Conservation (phyloP, 805 yeast genomes). For the Cyberlindnera lachancei region DNA sequence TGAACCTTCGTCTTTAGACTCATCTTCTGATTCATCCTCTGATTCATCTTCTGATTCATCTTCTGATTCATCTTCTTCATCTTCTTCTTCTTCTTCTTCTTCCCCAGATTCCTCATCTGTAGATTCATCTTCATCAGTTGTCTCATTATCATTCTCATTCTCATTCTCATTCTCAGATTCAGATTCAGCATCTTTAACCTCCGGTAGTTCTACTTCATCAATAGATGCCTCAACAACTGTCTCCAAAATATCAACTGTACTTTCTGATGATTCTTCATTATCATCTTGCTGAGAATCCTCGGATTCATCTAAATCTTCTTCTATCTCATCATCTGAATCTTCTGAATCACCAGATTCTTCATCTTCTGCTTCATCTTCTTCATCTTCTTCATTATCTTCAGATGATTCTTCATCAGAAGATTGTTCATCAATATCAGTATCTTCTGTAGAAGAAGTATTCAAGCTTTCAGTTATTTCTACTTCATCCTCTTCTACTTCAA, state of each 20-base stretch:
- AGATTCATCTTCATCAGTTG: neutral
- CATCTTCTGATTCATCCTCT: conserved; percentile 3
- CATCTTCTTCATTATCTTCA: neutral
- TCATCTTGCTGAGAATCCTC: neutral
- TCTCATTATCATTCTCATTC: conserved; percentile 1
- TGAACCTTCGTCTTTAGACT: neutral
- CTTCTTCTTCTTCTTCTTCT: conserved; percentile 2
- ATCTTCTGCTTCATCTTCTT: neutral
- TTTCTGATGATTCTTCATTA: neutral
- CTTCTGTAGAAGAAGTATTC: neutral
- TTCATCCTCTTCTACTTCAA: neutral
- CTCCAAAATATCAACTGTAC: neutral
- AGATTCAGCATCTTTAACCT: conserved; percentile 3
- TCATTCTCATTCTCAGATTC: conserved; percentile 1
- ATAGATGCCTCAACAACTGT: neutral
- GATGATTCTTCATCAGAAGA: neutral
- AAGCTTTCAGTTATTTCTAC: neutral
- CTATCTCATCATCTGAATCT: neutral
- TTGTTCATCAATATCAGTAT: neutral
- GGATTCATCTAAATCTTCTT: neutral
- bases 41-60: conserved; percentile 3
- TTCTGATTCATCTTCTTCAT: conserved; percentile 2
- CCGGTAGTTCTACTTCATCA: neutral
- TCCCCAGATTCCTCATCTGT: conserved; percentile 1
- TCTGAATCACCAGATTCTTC: neutral